Evolutionary conservation across 331 rosid genomes (phyloP).

Genomic region (Telfairia occidentalis): DNA sequence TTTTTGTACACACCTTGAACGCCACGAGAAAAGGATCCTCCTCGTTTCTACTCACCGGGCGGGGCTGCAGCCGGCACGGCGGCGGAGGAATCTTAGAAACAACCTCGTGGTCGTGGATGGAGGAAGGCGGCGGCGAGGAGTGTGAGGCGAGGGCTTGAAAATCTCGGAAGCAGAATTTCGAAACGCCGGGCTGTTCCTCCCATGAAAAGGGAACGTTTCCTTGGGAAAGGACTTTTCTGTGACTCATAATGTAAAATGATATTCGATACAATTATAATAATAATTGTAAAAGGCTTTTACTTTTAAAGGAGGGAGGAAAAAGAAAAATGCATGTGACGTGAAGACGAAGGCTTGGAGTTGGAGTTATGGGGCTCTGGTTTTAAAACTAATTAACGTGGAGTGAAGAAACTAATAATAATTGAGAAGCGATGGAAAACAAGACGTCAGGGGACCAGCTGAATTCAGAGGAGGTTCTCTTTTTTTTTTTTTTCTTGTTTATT

Average conservation of each 20-base stretch:
- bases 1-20: constrained; percentile 56
- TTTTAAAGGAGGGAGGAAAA: background rate
- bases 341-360: background rate
- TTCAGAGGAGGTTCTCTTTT: background rate
- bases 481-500: no score
- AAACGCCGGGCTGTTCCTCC: background rate
- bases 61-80: constrained; percentile 31
- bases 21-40: constrained; percentile 82
- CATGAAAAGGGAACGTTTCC: background rate
- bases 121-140: background rate
- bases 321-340: background rate
- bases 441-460: background rate
- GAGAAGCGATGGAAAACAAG: background rate
- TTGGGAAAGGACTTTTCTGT: background rate
- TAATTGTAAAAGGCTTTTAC: background rate
- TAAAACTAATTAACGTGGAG: no score
- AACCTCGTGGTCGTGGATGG: background rate
- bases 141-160: constrained; percentile 3
- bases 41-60: constrained; percentile 27
- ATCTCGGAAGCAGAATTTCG: constrained; percentile 10
- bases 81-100: constrained; percentile 57
- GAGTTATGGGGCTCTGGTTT: background rate
- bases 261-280: no score
- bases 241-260: background rate
- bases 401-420: no score